Evolutionary conservation across 2,329 filamentous ascomycete species (phyloP).

Genomic region (Cordyceps tenuipes): DNA sequence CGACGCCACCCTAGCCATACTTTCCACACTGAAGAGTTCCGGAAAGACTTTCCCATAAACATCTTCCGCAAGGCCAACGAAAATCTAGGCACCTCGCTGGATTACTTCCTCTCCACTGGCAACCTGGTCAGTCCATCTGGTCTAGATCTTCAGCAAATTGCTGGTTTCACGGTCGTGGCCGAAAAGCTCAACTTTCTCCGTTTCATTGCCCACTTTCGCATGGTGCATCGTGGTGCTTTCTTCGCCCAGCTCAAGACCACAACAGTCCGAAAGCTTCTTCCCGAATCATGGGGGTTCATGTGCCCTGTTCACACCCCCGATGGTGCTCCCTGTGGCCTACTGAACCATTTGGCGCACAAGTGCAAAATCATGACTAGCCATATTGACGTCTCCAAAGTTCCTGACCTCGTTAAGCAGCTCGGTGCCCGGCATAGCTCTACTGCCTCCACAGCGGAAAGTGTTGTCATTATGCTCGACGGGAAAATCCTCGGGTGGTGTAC

Average conservation of each 20-base stretch:
- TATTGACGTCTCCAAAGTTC: conserved; percentile 66
- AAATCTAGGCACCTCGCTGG: conserved; percentile 76
- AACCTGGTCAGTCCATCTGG: conserved; percentile 88
- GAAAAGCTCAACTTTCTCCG: conserved; percentile 99
- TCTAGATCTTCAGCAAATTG: conserved; percentile 87
- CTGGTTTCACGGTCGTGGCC: conserved; percentile 91
- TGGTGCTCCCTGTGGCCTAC: conserved; percentile 84
- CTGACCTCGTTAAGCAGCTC: conserved; percentile 66
- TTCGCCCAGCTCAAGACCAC: conserved; percentile 97
- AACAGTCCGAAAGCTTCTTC: conserved; percentile 87
- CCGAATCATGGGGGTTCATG: conserved; percentile 96
- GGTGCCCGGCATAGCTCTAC: conserved; percentile 71
- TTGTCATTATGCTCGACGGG: conserved; percentile 85
- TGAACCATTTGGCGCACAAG: conserved; percentile 94
- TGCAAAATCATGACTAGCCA: conserved; percentile 76
- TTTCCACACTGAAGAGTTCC: conserved; percentile 71
- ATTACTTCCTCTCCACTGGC: conserved; percentile 94
- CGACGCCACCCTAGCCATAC: conserved; percentile 52
- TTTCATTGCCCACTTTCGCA: conserved; percentile 97
- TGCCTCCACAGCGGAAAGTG: conserved; percentile 71
- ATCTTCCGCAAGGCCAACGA: conserved; percentile 79
- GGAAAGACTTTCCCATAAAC: conserved; percentile 67
- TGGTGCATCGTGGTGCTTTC: conserved; percentile 98
- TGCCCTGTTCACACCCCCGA: conserved; percentile 97
- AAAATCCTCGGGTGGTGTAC: conserved; percentile 84